Percentiles rank a stretch among this genome's conserved stretches.
Conservation (phyloP, 1,284 basidiomycete species). For the Cryptococcus sp. region DNA sequence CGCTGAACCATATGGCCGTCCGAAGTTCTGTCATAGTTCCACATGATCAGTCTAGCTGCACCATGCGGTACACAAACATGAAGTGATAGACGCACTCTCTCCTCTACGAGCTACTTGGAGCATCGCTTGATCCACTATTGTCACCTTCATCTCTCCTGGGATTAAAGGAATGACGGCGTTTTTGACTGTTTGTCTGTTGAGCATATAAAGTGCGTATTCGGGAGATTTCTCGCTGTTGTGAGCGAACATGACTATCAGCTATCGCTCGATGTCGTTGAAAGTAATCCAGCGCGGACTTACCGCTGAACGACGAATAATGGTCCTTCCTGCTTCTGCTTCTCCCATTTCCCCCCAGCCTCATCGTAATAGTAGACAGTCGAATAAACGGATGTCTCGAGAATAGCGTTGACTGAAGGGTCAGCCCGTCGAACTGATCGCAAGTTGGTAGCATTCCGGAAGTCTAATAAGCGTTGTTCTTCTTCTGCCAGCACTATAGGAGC, state of each 20-base stretch:
- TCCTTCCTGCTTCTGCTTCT: constrained; percentile 50
- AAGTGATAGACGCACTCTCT: constrained; percentile 39
- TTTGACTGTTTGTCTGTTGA: constrained; percentile 45
- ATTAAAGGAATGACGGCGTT: constrained; percentile 42
- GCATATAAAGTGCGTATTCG: constrained; percentile 46
- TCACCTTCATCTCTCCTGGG: constrained; percentile 47
- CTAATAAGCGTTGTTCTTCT: constrained; percentile 17
- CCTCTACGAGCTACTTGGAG: constrained; percentile 44
- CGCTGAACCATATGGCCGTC: constrained; percentile 44
- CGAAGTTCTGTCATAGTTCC: constrained; percentile 16
- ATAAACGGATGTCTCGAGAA: constrained; percentile 44
- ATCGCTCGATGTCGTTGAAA: too few species aligned
- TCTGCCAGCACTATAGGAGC: too few species aligned
- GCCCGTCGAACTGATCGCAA: constrained; percentile 40
- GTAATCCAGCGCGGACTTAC: constrained; percentile 20
- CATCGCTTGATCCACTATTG: constrained; percentile 35
- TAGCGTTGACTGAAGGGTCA: constrained; percentile 38
- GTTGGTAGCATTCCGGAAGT: constrained; percentile 34
- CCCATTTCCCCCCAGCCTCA: constrained; percentile 35
- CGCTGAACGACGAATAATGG: constrained; percentile 44
- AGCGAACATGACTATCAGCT: too few species aligned
- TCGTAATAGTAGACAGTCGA: constrained; percentile 45
- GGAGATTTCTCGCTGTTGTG: constrained; percentile 35
- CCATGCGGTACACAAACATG: neutral
- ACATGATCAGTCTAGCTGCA: neutral